Evolutionary conservation across 2,329 filamentous ascomycete species (phyloP).

Genomic region (Pseudocercospora vitis): DNA sequence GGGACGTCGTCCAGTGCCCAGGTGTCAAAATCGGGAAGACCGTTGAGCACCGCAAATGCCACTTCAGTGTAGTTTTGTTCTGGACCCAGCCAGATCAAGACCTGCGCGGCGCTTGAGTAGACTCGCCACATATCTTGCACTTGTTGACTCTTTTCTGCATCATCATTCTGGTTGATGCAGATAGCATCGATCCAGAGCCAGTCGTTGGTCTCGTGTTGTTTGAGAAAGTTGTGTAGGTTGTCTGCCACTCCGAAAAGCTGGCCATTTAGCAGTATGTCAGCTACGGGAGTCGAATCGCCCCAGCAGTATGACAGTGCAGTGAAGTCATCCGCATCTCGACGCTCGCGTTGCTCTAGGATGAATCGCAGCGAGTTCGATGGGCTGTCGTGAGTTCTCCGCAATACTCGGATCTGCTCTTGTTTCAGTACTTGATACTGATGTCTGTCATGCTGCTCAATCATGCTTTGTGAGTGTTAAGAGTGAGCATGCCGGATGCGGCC

Average conservation of each 20-base stretch:
- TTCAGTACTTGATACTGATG: not conserved
- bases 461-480: too few species aligned
- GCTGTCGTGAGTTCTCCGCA: not conserved
- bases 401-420: not conserved
- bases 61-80: not conserved
- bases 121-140: slow-evolving; percentile 17
- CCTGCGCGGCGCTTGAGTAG: slow-evolving; percentile 13
- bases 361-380: not conserved
- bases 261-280: not conserved
- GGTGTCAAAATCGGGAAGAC: not conserved
- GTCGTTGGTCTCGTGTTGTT: not conserved
- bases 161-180: slow-evolving; percentile 19
- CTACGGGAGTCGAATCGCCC: not conserved
- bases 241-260: not conserved
- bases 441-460: not conserved
- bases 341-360: not conserved
- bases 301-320: slow-evolving; percentile 8
- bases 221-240: not conserved
- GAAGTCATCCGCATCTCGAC: not conserved
- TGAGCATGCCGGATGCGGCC: too few species aligned
- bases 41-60: not conserved
- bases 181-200: slow-evolving; percentile 21
- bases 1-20: not conserved
- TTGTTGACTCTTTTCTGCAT: slow-evolving; percentile 12
- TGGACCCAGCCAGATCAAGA: slow-evolving; percentile 16